These are phyloP conservation scores for Trichosanthes cucumerina DNA, from an alignment of 306 rosid genomes.

Conservation along the genomic window DNA sequence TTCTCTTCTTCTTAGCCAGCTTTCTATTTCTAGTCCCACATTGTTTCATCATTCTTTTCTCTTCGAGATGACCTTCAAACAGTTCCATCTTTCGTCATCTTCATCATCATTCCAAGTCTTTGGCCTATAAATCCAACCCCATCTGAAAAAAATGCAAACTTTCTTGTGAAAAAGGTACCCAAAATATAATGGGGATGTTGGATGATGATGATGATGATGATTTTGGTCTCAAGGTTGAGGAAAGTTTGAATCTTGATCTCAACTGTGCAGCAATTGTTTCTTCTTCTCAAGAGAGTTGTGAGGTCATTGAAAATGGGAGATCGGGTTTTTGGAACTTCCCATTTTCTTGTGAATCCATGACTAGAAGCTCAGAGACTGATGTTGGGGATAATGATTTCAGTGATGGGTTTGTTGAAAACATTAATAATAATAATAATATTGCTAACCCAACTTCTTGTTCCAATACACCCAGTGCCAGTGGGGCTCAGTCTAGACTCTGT, in stretches of 20 bases:
- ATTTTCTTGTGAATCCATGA: slow-evolving; percentile 21
- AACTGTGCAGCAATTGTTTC: slow-evolving; percentile 33
- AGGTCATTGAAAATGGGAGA: slow-evolving; percentile 21
- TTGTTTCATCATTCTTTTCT: neutral
- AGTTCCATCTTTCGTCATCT: neutral
- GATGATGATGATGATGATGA: slow-evolving; percentile 1
- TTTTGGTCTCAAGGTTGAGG: slow-evolving; percentile 34
- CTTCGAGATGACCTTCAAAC: neutral
- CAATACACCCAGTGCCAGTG: slow-evolving; percentile 19
- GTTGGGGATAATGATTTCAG: slow-evolving; percentile 34
- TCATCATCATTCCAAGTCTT: neutral
- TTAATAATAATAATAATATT: neutral
- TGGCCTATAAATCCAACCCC: slow-evolving; percentile 17
- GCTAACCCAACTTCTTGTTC: slow-evolving; percentile 26
- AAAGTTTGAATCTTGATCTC: slow-evolving; percentile 51
- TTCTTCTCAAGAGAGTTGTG: slow-evolving; percentile 39
- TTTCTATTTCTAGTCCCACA: slow-evolving; percentile 7
- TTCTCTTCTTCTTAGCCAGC: neutral
- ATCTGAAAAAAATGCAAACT: neutral
- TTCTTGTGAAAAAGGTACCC: neutral
- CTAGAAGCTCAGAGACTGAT: slow-evolving; percentile 33
- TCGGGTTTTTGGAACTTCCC: slow-evolving; percentile 46
- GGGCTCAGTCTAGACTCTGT: slow-evolving; percentile 61
- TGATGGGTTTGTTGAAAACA: slow-evolving; percentile 28
- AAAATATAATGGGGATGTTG: slow-evolving; percentile 44